phyloP scores from a whole-genome alignment of 2,329 filamentous ascomycete species.

The Raffaelea ambrosiae region DNA sequence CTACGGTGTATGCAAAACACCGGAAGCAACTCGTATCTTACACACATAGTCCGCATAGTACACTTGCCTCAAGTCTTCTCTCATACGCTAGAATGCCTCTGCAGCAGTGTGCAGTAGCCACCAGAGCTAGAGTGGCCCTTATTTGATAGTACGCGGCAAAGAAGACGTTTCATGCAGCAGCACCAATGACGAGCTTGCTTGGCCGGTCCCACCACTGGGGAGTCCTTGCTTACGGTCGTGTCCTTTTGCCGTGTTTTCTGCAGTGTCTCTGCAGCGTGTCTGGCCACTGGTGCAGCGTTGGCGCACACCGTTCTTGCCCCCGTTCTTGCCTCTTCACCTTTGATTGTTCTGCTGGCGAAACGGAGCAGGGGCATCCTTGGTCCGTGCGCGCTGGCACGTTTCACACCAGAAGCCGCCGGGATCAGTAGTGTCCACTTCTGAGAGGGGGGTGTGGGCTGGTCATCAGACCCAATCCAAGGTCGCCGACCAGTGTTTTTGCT shows the following conservation, averaged over 20 bases:
- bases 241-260: too few species aligned
- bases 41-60: too few species aligned
- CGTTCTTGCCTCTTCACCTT: too few species aligned
- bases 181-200: neutral
- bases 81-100: too few species aligned
- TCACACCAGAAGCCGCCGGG: constrained; percentile 13
- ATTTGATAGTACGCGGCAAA: neutral
- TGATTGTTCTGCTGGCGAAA: too few species aligned
- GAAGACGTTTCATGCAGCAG: constrained; percentile 1
- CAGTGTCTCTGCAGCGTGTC: too few species aligned
- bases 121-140: neutral
- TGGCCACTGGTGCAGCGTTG: too few species aligned
- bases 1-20: too few species aligned
- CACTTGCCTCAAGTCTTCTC: too few species aligned
- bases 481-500: neutral
- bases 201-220: neutral
- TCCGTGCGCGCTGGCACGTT: constrained; percentile 10
- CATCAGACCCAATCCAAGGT: constrained; percentile 1
- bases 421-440: neutral
- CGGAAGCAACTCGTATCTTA: too few species aligned
- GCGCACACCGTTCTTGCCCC: too few species aligned
- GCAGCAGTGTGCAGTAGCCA: neutral
- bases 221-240: neutral
- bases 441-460: neutral
- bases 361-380: neutral